Percentiles rank a stretch among this genome's conserved stretches.
phyloP scores from a whole-genome alignment of 2,329 filamentous ascomycete genomes.

The Penicillium aurantiogriseum region DNA sequence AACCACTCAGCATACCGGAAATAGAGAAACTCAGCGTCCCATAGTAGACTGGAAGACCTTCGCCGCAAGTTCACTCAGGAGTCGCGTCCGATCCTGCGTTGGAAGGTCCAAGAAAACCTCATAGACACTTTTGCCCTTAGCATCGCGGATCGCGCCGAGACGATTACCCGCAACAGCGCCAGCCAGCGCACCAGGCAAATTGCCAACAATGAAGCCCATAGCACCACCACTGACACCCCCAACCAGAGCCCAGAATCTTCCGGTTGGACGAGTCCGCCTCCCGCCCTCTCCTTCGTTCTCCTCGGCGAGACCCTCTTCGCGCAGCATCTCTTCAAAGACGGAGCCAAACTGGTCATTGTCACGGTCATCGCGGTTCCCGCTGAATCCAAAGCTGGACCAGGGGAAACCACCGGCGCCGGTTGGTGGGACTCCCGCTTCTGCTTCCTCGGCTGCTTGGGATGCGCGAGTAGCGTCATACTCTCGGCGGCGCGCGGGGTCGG shows the following conservation, averaged over 20 bases:
- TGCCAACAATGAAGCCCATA: constrained; percentile 92
- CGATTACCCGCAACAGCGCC: constrained; percentile 91
- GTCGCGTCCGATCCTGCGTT: constrained; percentile 72
- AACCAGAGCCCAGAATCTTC: constrained; percentile 81
- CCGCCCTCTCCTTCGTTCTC: constrained; percentile 54
- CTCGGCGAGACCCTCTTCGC: constrained; percentile 80
- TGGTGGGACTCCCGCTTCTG: constrained; percentile 52
- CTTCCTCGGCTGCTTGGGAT: constrained; percentile 46
- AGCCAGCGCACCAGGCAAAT: constrained; percentile 82
- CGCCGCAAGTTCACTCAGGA: constrained; percentile 79
- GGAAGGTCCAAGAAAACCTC: constrained; percentile 84
- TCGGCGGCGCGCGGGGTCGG: constrained; percentile 69
- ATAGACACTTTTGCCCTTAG: constrained; percentile 93
- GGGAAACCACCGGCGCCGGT: constrained; percentile 59
- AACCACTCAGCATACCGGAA: neutral
- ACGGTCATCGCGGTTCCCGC: constrained; percentile 39
- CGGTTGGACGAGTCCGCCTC: constrained; percentile 51
- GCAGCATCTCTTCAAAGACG: constrained; percentile 86
- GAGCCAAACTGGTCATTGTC: constrained; percentile 79
- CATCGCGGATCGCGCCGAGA: constrained; percentile 84
- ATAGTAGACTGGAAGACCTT: constrained; percentile 67
- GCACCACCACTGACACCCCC: constrained; percentile 85
- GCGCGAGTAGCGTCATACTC: constrained; percentile 78
- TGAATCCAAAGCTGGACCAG: constrained; percentile 71
- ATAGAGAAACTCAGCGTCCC: constrained; percentile 22